phyloP scores from a whole-genome alignment of 78 protist genomes.

The Dictyostelium capitatum region DNA sequence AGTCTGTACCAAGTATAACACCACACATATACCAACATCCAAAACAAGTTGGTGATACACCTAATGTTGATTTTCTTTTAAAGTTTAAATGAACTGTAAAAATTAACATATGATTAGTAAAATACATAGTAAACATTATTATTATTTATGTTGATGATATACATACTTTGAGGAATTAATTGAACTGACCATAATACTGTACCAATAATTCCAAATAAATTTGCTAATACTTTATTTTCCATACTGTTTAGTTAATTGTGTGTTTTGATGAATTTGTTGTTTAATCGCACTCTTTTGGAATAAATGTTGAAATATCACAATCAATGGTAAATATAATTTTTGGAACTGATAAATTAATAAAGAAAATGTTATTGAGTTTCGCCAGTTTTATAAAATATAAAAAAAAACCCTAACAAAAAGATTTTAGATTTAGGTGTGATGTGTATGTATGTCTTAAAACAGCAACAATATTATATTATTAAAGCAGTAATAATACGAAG shows the following conservation, averaged over 20 bases:
- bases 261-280: not conserved
- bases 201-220: conserved; percentile 59
- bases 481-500: too few species aligned
- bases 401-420: not conserved
- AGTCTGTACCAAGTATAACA: conserved; percentile 30
- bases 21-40: conserved; percentile 53
- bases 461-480: too few species aligned
- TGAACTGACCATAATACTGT: conserved; percentile 66
- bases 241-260: not conserved
- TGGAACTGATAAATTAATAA: conserved; percentile 1
- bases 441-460: too few species aligned
- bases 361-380: not conserved
- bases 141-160: not conserved
- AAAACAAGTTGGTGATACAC: conserved; percentile 50
- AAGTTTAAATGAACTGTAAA: conserved; percentile 43
- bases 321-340: conserved; percentile 14
- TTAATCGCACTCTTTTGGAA: conserved; percentile 32
- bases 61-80: conserved; percentile 29
- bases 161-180: conserved; percentile 58
- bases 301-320: conserved; percentile 36
- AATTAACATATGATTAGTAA: not conserved
- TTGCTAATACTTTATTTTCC: conserved; percentile 60
- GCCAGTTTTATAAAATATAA: not conserved
- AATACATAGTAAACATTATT: not conserved
- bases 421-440: too few species aligned